phyloP scores from a whole-genome alignment of 1,139 yeast species.

The Suhomyces taliae region DNA sequence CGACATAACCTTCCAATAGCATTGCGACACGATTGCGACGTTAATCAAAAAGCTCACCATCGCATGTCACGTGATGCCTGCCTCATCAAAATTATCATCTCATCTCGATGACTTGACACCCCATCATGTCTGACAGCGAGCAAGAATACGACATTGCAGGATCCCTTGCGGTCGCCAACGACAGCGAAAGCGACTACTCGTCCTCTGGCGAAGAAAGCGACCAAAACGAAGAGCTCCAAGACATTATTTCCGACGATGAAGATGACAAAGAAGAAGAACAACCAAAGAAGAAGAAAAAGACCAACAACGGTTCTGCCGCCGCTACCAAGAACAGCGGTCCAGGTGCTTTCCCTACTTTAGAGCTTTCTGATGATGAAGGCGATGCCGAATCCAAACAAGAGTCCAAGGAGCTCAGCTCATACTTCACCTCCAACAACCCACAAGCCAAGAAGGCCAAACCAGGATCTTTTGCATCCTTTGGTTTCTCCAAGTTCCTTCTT shows the following conservation, averaged over 20 bases:
- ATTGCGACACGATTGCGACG: too few relatives aligned
- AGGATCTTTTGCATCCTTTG: constrained; percentile 89
- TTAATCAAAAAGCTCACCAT: too few relatives aligned
- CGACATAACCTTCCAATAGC: too few relatives aligned
- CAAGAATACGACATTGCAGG: constrained; percentile 71
- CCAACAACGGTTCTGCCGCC: constrained; percentile 11
- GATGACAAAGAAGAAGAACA: constrained; percentile 32
- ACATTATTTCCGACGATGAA: constrained; percentile 56
- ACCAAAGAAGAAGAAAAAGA: constrained; percentile 18
- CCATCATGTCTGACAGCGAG: constrained; percentile 37
- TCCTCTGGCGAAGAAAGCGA: constrained; percentile 27
- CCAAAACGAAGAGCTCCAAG: constrained; percentile 48
- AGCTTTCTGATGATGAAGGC: constrained; percentile 63
- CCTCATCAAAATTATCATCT: background rate
- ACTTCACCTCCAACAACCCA: constrained; percentile 41
- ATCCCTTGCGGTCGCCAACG: constrained; percentile 53
- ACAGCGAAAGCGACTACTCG: constrained; percentile 39
- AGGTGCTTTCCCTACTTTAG: constrained; percentile 60
- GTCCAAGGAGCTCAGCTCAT: constrained; percentile 43
- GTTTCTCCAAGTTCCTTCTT: constrained; percentile 71
- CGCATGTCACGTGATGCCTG: background rate
- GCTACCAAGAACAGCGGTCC: background rate
- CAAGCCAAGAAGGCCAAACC: constrained; percentile 65
- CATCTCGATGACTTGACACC: constrained; percentile 6
- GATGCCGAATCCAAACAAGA: constrained; percentile 29